Base-by-base conservation (phyloP, 2,329 filamentous ascomycete species). In the Monilinia polystroma region DNA sequence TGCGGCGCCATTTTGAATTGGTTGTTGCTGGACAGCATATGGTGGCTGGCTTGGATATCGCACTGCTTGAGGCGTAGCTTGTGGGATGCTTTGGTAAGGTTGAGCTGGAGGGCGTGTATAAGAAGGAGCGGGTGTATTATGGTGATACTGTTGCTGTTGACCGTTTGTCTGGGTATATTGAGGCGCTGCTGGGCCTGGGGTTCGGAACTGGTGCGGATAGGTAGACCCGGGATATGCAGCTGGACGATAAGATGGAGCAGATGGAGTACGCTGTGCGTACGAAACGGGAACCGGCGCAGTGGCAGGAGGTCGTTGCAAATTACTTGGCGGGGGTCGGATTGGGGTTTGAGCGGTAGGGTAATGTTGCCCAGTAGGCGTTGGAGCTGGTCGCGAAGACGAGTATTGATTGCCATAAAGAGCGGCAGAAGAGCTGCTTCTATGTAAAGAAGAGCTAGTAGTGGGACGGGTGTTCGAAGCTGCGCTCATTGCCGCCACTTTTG, bases 381-480 rank as follows among this genome's bases (percentile, higher is more conserved):
- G 20, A 26, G 62, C 51, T 53, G 75, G 64, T 26, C 71, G 69
- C n/a, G 73, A 67, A 14, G 73, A 52, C 18, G 73, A 67, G 60
- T 76, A 77, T 47, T 77, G 76, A 56, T 74, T 77, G 23, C 75
- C 75, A 66, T 77, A 77, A 12, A 76, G 66, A 8, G 72, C 69
- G 32, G 71, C 52, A 4, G 71, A 64, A 12, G 59, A 73, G 43
- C 67, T 73, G 41, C 69, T 69, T 45, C 73, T 74, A 63, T 75
- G 74, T 38, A 70, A 63, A 32, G 72, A 63, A 26, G 73, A 51
- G 14, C 72, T 65, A 47, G 67, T 67, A 26, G 68, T 63, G 38
- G 71, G 68, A 8, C 73, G 71, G 52, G 70, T 35, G 32, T 64
- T 64, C 20, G 72, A 68, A 35, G 71, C 59, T 26, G 70, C 63